phyloP scores from a whole-genome alignment of 345 rosid species.

The Gynandropsis gynandra region DNA sequence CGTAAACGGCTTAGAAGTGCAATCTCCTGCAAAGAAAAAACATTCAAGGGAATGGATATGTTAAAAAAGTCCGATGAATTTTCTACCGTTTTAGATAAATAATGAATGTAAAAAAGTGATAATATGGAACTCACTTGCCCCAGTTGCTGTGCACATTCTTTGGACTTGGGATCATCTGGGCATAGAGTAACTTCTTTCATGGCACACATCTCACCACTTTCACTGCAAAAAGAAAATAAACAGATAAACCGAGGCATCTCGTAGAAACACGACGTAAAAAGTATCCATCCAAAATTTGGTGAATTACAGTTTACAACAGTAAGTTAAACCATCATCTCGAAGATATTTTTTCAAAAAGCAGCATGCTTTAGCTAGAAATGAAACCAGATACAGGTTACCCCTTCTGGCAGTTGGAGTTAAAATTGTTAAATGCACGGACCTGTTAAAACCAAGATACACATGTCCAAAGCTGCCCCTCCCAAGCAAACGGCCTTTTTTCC shows the following conservation, averaged over 20 bases:
- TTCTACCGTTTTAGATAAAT: neutral
- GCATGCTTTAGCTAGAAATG: slow-evolving; percentile 5
- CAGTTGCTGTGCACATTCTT: slow-evolving; percentile 66
- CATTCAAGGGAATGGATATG: neutral
- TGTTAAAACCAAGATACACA: slow-evolving; percentile 68
- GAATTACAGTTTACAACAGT: neutral
- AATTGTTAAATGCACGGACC: slow-evolving; percentile 29
- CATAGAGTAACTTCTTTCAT: slow-evolving; percentile 79
- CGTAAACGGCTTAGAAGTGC: slow-evolving; percentile 51
- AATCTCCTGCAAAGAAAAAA: slow-evolving; percentile 47
- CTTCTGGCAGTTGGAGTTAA: neutral
- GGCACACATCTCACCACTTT: slow-evolving; percentile 83
- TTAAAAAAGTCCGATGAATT: slow-evolving; percentile 6
- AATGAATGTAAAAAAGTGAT: neutral
- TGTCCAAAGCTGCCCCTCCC: slow-evolving; percentile 67
- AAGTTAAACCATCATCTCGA: slow-evolving; percentile 6
- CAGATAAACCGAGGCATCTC: slow-evolving; percentile 14
- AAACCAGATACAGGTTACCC: neutral
- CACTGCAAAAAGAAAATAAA: slow-evolving; percentile 35
- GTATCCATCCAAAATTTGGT: neutral
- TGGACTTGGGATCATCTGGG: slow-evolving; percentile 76
- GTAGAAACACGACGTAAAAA: slow-evolving; percentile 4
- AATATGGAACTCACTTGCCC: slow-evolving; percentile 43
- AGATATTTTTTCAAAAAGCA: slow-evolving; percentile 7
- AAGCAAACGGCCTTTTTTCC: slow-evolving; percentile 58